Percentiles rank a stretch among this genome's conserved stretches.
phyloP scores from a whole-genome alignment of 768 basidiomycete species.

The Lepiota brunneoincarnata region DNA sequence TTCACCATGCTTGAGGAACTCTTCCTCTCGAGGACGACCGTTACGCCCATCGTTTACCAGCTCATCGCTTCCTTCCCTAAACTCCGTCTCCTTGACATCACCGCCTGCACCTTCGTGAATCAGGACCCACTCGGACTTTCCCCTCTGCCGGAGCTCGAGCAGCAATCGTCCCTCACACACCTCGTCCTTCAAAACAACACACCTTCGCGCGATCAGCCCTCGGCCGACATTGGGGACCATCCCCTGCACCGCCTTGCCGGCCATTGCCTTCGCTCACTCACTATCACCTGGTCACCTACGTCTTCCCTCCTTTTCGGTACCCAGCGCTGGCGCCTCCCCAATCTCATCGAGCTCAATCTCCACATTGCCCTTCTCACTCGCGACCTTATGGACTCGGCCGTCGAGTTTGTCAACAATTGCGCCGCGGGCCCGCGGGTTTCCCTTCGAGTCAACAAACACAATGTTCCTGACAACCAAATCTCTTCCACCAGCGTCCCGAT shows the following conservation, averaged over 20 bases:
- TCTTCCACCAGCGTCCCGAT: conserved; percentile 19
- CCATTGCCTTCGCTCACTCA: conserved; percentile 13
- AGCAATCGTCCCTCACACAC: conserved; percentile 11
- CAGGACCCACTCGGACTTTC: conserved; percentile 8
- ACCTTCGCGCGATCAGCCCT: conserved; percentile 10
- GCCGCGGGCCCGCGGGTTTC: conserved; percentile 16
- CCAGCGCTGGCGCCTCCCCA: conserved; percentile 13
- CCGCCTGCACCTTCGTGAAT: conserved; percentile 20
- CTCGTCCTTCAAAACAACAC: conserved; percentile 14
- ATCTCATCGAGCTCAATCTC: conserved; percentile 18
- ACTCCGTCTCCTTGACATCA: conserved; percentile 21
- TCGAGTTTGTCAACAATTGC: conserved; percentile 20
- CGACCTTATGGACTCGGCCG: conserved; percentile 25
- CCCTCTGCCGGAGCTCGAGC: conserved; percentile 1
- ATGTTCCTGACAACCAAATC: conserved; percentile 25
- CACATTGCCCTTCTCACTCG: conserved; percentile 24
- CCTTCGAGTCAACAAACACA: conserved; percentile 22
- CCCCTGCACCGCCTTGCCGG: conserved; percentile 16
- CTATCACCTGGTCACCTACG: conserved; percentile 14
- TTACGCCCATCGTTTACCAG: conserved; percentile 24
- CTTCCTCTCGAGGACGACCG: conserved; percentile 18
- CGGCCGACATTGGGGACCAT: conserved; percentile 14
- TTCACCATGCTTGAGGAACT: conserved; percentile 24
- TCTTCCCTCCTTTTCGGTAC: conserved; percentile 19
- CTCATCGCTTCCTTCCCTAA: conserved; percentile 21